Evolutionary conservation across 2,329 filamentous ascomycete genomes (phyloP), one percentile per base, ranked within the genome.

Genomic region (Aquanectria penicillioides): DNA sequence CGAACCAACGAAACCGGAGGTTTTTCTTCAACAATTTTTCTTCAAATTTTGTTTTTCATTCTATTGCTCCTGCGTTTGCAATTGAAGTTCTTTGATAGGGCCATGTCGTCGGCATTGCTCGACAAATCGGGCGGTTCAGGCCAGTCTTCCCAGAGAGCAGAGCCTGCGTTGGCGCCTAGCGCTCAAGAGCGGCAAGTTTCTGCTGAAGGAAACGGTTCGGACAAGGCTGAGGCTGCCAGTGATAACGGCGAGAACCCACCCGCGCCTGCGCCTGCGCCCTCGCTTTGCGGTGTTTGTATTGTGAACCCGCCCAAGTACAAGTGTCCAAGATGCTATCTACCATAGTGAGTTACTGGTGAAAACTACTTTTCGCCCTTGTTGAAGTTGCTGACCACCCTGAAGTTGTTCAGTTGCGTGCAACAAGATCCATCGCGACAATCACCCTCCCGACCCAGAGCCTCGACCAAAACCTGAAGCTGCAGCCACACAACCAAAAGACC

Each of bases 321-420:
- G 67, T 89, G 87, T 62, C 78, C 84, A n/a, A 79, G 80, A 23
- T 89, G 87, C 70, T 74, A 79, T 43, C 66, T 84, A 18, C 81
- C 82, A 60, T 89, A 87, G 87, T 89, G 76, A 69, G 85, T 74
- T 23, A 40, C 13, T 7, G 17, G 9, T 17, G 15, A 7, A 9
- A 33, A 9, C 36, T 15, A 6, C 9, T 11, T 20, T 9, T 17
- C 5, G 11, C 12, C n/a, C 10, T 18, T 28, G 7, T 20, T 20
- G 15, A n/a, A 34, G 4, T 18, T 40, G 54, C 34, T 69, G 10
- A 47, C 28, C 17, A 17, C 33, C n/a, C 17, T 46, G 28, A 63
- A 87, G 85, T 68, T 89, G 86, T 69, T 89, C 86, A 1, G 79
- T 89, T 34, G 70, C 78, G 17, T 89, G 86, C 72, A 86, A 80